These are phyloP conservation scores for Lepidium campestre DNA, from an alignment of 441 rosid species.

Conservation along the genomic window DNA sequence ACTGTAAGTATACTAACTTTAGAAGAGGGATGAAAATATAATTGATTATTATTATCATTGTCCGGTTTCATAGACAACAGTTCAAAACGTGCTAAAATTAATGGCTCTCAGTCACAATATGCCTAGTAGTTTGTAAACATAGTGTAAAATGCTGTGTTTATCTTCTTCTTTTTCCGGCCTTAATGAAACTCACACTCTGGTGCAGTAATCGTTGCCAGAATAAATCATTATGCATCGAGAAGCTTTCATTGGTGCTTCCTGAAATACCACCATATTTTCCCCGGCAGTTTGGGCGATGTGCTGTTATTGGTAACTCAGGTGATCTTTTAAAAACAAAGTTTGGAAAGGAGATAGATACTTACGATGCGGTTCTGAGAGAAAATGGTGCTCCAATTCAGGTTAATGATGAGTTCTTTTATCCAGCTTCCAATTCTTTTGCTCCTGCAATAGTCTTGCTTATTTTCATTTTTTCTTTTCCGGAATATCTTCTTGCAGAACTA, in stretches of 20 bases:
- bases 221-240: constrained; percentile 70
- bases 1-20: constrained; percentile 48
- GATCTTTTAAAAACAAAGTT: constrained; percentile 88
- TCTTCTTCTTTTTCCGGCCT: background rate
- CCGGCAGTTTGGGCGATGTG: constrained; percentile 78
- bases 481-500: constrained; percentile 33
- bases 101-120: background rate
- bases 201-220: constrained; percentile 80
- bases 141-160: background rate
- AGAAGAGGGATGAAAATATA: background rate
- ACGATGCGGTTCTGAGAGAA: constrained; percentile 83
- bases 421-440: background rate
- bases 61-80: background rate
- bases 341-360: constrained; percentile 85
- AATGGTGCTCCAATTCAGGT: constrained; percentile 96
- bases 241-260: constrained; percentile 80
- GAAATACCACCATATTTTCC: constrained; percentile 77
- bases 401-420: background rate
- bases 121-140: background rate
- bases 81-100: background rate
- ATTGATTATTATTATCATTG: background rate
- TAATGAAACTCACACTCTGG: constrained; percentile 10
- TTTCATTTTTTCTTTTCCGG: background rate
- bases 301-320: constrained; percentile 95
- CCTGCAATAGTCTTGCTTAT: background rate